Base-by-base conservation (phyloP, 1,284 basidiomycete genomes). In the Singerocomus rubriflavus region DNA sequence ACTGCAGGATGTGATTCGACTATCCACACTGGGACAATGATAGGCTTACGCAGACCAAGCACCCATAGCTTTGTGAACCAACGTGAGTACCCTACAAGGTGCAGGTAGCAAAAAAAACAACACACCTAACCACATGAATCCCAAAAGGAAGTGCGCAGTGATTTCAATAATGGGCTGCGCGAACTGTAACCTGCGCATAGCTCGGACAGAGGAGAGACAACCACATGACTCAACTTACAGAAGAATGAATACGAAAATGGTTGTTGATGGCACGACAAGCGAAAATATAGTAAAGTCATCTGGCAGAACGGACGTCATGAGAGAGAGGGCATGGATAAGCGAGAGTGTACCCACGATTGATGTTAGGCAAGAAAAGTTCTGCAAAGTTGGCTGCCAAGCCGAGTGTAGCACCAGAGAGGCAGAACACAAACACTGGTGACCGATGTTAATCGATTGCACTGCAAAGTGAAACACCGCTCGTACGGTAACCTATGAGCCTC, bases 221-320 rank as follows among this genome's bases (percentile, higher is more conserved):
- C 17, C n/a, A 25, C 31, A 29, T 42, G 34, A 32, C 44, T 17
- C 16, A 6, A 49, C 78, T 50, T 50, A 84, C 84, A 77, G 69
- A 55, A 81, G 57, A 14, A 84, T 54, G 51, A 86, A 79, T 6
- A 74, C 49, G 25, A 87, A 71, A 59, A 89, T 79, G 10, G 84
- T 85, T 25, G 81, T 52, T 8, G 82, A 78, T 25, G 87, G 77
- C 6, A 82, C 76, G 46, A 88, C 62, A 42, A 90, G 65, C 0
- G 82, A 69, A 64, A 85, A 88, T 38, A 87, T 82, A 11, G 77
- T 80, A 57, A 85, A 88, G 59, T 84, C 83, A 61, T 71, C 87
- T 89, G 56, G 27, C 47, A 31, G 41, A 11, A 31, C 27, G 39
- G 27, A 31, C 12, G 39, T 46, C 54, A 37, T 40, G 37, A 46